These are phyloP conservation scores for Zasmidium citrigriseum DNA, from an alignment of 2,329 filamentous ascomycete species.

Conservation along the genomic window DNA sequence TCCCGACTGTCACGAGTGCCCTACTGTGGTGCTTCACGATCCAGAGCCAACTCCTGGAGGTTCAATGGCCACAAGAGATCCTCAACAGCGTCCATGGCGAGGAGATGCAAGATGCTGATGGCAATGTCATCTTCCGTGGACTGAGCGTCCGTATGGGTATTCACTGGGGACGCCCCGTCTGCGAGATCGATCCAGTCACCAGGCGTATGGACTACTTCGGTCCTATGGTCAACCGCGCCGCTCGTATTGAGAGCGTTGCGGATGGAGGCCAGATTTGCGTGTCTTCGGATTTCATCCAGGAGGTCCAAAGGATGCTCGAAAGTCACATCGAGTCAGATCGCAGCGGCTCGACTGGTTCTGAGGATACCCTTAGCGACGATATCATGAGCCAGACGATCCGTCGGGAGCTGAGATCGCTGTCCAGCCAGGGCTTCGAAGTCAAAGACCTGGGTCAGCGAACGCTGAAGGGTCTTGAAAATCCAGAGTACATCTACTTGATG, in stretches of 20 bases:
- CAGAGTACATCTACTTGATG: slow-evolving; percentile 91
- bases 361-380: slow-evolving; percentile 77
- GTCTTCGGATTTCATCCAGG: slow-evolving; percentile 93
- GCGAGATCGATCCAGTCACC: slow-evolving; percentile 93
- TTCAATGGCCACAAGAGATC: slow-evolving; percentile 91
- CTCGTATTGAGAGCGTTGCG: slow-evolving; percentile 89
- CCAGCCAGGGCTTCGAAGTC: slow-evolving; percentile 90
- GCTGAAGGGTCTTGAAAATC: slow-evolving; percentile 95
- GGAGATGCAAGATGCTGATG: slow-evolving; percentile 78
- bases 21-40: slow-evolving; percentile 96
- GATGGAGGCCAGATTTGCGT: slow-evolving; percentile 97
- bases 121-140: slow-evolving; percentile 87
- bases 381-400: slow-evolving; percentile 73
- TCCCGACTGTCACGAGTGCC: slow-evolving; percentile 91
- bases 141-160: slow-evolving; percentile 97
- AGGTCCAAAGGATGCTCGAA: slow-evolving; percentile 88
- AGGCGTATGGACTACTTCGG: slow-evolving; percentile 99
- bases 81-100: slow-evolving; percentile 83
- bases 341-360: slow-evolving; percentile 66
- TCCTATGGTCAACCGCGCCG: slow-evolving; percentile 97
- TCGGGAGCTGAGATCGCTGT: slow-evolving; percentile 82
- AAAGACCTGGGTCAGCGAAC: slow-evolving; percentile 95
- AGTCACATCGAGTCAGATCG: slow-evolving; percentile 85
- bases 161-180: slow-evolving; percentile 92
- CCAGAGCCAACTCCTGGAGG: slow-evolving; percentile 82